Evolutionary conservation across 495 filamentous ascomycete genomes (phyloP), one percentile per base, ranked within the genome.

Genomic region (Aspergillus steynii): DNA sequence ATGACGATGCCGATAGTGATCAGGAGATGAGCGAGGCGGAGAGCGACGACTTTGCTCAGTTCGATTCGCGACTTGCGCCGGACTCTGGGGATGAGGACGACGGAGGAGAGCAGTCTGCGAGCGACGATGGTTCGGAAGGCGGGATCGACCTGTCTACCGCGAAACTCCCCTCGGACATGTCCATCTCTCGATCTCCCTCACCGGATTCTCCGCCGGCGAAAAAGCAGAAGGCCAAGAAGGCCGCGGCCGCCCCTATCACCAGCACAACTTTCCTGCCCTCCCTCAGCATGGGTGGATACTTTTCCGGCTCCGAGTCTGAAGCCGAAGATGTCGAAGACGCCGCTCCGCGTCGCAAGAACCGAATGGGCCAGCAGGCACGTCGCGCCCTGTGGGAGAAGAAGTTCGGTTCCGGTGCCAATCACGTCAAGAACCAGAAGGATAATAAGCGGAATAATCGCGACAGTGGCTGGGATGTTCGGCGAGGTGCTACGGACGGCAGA

Each of bases 351-450:
- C 81, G 81, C 53, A 97, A 94, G 74, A 98, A 99, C 73, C 82
- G 95, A 29, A 86, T 89, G 68, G 95, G 95, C 10, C 95, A 99
- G 72, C 87, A 88, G 57, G 94, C 91, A 7, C 86, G 95, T 12
- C 89, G 91, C 45, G 84, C 86, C 8, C 82, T 97, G 53, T 93
- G 89, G 89, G 94, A 97, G 80, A 94, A 96, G 80, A 97, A 96
- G 70, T 97, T 81, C 67, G 91, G 91, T 2, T 73, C 80, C 2
- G 79, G 82, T 37, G 92, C 92, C 14, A 92, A 92, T 46, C 92
- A 96, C 70, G 62, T 94, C 1, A 79, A 83, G 57, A 56, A 73
- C 12, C 61, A 76, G 53, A 46, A 68, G 49, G 55, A 65, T 45
- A 63, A 73, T 46, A 65, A 69, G 50, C 73, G 68, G 47, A 56